Percentiles rank a stretch among this genome's conserved stretches.
These are phyloP conservation scores for Skeletonema potamos DNA, from an alignment of 108 stramenopile species.

Conservation along the genomic window DNA sequence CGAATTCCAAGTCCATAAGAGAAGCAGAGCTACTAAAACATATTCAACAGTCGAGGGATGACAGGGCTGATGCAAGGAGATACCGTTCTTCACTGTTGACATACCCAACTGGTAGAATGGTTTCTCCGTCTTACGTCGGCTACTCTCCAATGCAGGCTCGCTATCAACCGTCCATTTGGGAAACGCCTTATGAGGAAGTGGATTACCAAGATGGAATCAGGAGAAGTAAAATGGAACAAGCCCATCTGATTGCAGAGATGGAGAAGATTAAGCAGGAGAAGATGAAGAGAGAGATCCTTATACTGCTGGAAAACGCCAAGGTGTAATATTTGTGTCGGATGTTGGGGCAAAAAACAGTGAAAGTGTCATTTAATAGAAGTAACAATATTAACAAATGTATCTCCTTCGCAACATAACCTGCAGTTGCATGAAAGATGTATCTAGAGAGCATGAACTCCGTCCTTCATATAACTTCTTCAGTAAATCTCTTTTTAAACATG, in stretches of 20 bases:
- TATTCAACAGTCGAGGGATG: slow-evolving; percentile 30
- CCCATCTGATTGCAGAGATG: slow-evolving; percentile 18
- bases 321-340: neutral
- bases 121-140: neutral
- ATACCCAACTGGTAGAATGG: neutral
- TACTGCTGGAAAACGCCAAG: neutral
- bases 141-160: neutral
- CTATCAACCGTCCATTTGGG: neutral
- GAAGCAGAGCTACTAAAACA: slow-evolving; percentile 34
- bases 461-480: too few relatives aligned
- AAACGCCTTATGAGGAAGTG: neutral
- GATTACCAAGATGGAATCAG: slow-evolving; percentile 1
- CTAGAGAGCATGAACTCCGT: too few relatives aligned
- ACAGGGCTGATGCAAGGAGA: neutral
- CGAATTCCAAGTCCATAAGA: slow-evolving; percentile 27
- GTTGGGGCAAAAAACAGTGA: too few relatives aligned
- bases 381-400: too few relatives aligned
- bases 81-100: slow-evolving; percentile 3
- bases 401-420: too few relatives aligned
- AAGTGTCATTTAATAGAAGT: too few relatives aligned
- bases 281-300: neutral
- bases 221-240: slow-evolving; percentile 20
- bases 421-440: too few relatives aligned
- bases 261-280: slow-evolving; percentile 26
- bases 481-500: too few relatives aligned